These are phyloP conservation scores for Pleochaeta shiraiana DNA, from an alignment of 2,329 filamentous ascomycete species.

Conservation along the genomic window DNA sequence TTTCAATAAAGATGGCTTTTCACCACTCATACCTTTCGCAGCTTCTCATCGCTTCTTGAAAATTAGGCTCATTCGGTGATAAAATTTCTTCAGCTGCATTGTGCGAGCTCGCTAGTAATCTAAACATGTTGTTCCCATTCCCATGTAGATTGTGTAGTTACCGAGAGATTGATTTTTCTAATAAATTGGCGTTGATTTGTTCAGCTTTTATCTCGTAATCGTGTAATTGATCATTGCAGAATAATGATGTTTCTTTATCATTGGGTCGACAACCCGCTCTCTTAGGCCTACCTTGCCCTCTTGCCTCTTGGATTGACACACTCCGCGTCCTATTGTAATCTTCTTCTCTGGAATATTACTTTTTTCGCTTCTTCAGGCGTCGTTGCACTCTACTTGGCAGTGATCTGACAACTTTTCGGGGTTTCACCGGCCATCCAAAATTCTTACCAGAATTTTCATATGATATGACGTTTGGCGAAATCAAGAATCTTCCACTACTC, in stretches of 20 bases:
- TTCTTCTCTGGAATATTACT: neutral
- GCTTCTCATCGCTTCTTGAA: neutral
- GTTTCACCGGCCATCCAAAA: neutral
- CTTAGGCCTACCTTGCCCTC: neutral
- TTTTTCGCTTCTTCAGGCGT: neutral
- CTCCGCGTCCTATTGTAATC: neutral
- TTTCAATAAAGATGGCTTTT: neutral
- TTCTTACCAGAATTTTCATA: neutral
- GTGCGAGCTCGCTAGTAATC: neutral
- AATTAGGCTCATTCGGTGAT: neutral
- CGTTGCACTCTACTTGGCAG: neutral
- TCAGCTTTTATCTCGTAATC: neutral
- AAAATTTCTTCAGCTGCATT: neutral
- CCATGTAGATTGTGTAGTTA: neutral
- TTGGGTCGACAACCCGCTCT: neutral
- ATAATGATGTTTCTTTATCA: neutral
- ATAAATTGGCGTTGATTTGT: neutral
- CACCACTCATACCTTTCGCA: neutral
- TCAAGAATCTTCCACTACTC: neutral
- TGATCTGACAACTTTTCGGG: neutral
- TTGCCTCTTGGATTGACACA: neutral
- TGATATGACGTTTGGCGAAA: neutral
- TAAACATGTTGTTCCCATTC: neutral
- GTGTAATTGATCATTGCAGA: neutral
- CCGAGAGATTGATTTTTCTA: neutral